Percentiles rank a stretch among this genome's conserved stretches.
Evolutionary conservation across 306 rosid genomes (phyloP).

Genomic region (Prunus campanulata): DNA sequence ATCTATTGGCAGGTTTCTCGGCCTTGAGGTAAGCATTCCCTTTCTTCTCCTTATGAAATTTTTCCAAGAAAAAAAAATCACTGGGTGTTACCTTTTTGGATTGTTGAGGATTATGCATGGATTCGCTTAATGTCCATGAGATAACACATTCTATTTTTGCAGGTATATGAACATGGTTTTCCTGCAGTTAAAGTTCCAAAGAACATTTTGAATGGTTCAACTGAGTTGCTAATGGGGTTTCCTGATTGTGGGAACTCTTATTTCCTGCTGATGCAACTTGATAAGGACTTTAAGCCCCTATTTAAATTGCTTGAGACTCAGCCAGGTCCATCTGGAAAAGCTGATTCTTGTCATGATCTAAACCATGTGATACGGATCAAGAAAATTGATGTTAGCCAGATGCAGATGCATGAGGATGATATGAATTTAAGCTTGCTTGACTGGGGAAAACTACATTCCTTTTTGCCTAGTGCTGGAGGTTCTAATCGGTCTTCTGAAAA

Average conservation of each 20-base stretch:
- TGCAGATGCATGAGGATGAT: slow-evolving; percentile 91
- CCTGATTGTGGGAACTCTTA: slow-evolving; percentile 90
- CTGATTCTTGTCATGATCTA: slow-evolving; percentile 50
- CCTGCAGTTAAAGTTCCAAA: slow-evolving; percentile 77
- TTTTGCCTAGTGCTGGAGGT: slow-evolving; percentile 45
- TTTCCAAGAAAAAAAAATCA: background rate
- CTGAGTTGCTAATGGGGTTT: slow-evolving; percentile 83
- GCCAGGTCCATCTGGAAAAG: slow-evolving; percentile 59
- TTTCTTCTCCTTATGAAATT: slow-evolving; percentile 6
- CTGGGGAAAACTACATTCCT: slow-evolving; percentile 58
- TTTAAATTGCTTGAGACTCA: slow-evolving; percentile 87
- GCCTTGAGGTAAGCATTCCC: slow-evolving; percentile 72
- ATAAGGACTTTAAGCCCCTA: slow-evolving; percentile 84
- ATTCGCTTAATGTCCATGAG: slow-evolving; percentile 14
- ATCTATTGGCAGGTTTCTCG: slow-evolving; percentile 81
- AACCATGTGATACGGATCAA: slow-evolving; percentile 62
- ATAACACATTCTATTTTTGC: slow-evolving; percentile 27
- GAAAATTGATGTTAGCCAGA: slow-evolving; percentile 74
- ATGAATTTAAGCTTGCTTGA: slow-evolving; percentile 77
- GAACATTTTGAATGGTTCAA: slow-evolving; percentile 61
- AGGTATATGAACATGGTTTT: slow-evolving; percentile 82
- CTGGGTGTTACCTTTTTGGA: slow-evolving; percentile 1
- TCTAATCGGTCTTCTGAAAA: slow-evolving; percentile 55
- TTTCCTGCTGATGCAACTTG: slow-evolving; percentile 84
- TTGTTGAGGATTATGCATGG: background rate